These are phyloP conservation scores for Arthrobotrys pseudoclavata DNA, from an alignment of 2,329 filamentous ascomycete genomes.

Conservation along the genomic window DNA sequence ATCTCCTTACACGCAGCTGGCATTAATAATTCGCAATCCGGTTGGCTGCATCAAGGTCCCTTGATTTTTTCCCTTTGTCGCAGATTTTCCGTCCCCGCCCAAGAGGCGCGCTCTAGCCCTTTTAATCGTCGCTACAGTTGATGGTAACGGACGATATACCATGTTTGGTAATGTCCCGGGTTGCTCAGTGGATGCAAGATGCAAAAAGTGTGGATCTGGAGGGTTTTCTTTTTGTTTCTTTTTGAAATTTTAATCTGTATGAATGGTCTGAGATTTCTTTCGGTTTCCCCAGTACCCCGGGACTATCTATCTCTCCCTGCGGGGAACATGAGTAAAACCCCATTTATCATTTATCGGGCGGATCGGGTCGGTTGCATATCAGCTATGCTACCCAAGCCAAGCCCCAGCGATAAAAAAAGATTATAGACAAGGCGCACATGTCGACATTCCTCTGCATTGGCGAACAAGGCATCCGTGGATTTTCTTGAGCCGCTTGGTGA, in stretches of 20 bases:
- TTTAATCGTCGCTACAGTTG: slow-evolving; percentile 17
- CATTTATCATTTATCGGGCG: background rate
- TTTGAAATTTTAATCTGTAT: slow-evolving; percentile 20
- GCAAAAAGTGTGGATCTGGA: slow-evolving; percentile 8
- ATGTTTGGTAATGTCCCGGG: slow-evolving; percentile 43
- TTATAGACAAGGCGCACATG: slow-evolving; percentile 13
- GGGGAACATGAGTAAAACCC: background rate
- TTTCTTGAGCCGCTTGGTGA: slow-evolving; percentile 2
- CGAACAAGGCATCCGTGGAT: slow-evolving; percentile 5
- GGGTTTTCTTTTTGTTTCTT: background rate
- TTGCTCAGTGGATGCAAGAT: background rate
- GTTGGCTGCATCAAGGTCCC: slow-evolving; percentile 3
- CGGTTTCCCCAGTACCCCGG: background rate
- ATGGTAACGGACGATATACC: slow-evolving; percentile 45
- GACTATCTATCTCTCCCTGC: background rate
- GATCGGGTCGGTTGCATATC: background rate
- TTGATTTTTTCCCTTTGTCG: background rate
- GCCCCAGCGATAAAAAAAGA: background rate
- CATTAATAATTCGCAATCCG: slow-evolving; percentile 41
- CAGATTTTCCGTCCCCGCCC: slow-evolving; percentile 8
- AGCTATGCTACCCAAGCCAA: background rate
- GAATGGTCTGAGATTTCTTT: slow-evolving; percentile 18
- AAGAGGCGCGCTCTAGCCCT: slow-evolving; percentile 19
- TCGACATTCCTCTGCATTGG: background rate
- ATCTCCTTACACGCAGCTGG: slow-evolving; percentile 17